Conservation (phyloP, 2,329 filamentous ascomycete species). For the Fusarium azukiicola region DNA sequence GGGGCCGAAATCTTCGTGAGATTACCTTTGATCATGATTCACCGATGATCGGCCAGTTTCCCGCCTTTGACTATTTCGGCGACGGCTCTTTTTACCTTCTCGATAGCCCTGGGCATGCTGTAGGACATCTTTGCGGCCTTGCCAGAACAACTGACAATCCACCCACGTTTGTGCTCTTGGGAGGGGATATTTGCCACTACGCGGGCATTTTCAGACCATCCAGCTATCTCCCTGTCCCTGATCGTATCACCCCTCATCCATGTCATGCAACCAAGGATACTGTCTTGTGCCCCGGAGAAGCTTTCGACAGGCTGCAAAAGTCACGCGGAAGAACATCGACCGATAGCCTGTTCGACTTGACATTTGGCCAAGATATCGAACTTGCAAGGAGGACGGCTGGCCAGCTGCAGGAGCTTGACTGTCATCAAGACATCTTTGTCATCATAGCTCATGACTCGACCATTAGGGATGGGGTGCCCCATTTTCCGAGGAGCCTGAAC, state of each 20-base stretch:
- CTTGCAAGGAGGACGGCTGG: constrained; percentile 37
- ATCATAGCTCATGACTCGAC: constrained; percentile 49
- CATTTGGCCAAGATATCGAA: constrained; percentile 44
- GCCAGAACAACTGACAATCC: constrained; percentile 60
- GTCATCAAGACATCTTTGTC: constrained; percentile 46
- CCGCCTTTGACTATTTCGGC: constrained; percentile 66
- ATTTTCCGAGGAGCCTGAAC: constrained; percentile 46
- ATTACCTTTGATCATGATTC: constrained; percentile 50
- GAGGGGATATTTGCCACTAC: constrained; percentile 67
- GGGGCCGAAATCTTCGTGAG: constrained; percentile 54
- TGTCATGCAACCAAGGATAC: constrained; percentile 28
- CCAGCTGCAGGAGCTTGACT: constrained; percentile 47
- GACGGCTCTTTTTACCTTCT: constrained; percentile 67
- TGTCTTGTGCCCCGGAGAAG: constrained; percentile 43
- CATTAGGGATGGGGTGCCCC: constrained; percentile 46
- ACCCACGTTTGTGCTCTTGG: constrained; percentile 65
- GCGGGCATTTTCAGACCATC: constrained; percentile 63
- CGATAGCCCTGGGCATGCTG: constrained; percentile 64
- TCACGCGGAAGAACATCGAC: constrained; percentile 44
- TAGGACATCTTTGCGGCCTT: constrained; percentile 66
- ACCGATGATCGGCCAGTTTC: constrained; percentile 61
- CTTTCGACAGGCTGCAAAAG: constrained; percentile 38
- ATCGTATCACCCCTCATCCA: constrained; percentile 50
- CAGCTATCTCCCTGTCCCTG: constrained; percentile 58
- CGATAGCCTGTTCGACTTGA: constrained; percentile 46